Conservation (phyloP, 495 filamentous ascomycete genomes). For the Tuber borchii region DNA sequence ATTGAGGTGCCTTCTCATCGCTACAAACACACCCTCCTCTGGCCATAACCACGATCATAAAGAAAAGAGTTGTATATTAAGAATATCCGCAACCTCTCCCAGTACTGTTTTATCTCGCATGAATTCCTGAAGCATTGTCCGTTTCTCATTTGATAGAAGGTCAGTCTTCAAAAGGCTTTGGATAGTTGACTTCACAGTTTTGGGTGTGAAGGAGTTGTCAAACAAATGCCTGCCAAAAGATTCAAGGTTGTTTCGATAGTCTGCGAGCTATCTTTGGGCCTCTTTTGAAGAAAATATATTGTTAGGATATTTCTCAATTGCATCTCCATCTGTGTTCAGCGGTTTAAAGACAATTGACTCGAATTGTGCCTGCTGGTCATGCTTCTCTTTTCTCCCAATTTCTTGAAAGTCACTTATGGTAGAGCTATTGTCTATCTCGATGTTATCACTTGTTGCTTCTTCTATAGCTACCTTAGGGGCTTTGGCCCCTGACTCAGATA, state of each 20-base stretch:
- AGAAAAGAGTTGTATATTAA: slow-evolving; percentile 60
- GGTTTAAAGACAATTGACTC: slow-evolving; percentile 55
- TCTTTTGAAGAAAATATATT: slow-evolving; percentile 48
- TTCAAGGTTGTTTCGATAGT: slow-evolving; percentile 45
- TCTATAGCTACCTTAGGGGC: slow-evolving; percentile 22
- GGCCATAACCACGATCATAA: slow-evolving; percentile 59
- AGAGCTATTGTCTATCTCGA: slow-evolving; percentile 15
- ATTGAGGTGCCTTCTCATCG: slow-evolving; percentile 58
- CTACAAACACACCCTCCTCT: slow-evolving; percentile 49
- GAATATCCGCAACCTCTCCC: slow-evolving; percentile 57
- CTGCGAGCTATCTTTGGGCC: slow-evolving; percentile 38
- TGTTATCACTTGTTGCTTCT: slow-evolving; percentile 31
- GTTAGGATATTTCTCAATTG: slow-evolving; percentile 51
- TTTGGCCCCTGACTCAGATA: slow-evolving; percentile 41
- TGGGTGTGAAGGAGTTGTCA: slow-evolving; percentile 40
- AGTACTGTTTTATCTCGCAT: slow-evolving; percentile 52
- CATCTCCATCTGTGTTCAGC: slow-evolving; percentile 46
- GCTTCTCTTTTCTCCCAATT: slow-evolving; percentile 49
- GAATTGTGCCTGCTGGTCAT: slow-evolving; percentile 51
- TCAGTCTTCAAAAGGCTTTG: slow-evolving; percentile 53
- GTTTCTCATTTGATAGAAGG: slow-evolving; percentile 57
- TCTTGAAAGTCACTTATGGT: slow-evolving; percentile 46
- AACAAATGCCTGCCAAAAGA: slow-evolving; percentile 46
- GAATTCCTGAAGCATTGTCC: slow-evolving; percentile 55
- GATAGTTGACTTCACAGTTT: slow-evolving; percentile 47